phyloP scores from a whole-genome alignment of 1,139 yeast genomes.

The Nakaseomyces glabratus region DNA sequence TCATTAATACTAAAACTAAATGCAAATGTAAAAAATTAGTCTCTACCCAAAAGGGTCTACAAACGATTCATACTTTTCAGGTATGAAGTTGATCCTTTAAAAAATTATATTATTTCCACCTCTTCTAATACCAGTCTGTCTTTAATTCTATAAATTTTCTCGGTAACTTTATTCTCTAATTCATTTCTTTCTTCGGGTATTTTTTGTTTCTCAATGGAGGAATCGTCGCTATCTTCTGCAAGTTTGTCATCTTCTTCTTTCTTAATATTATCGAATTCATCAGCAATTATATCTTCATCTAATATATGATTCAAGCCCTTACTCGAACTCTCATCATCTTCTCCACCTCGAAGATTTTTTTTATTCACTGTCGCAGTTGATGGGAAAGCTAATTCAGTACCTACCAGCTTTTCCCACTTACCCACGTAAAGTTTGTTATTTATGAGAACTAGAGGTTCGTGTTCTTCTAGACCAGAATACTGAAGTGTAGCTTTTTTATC shows the following conservation, averaged over 20 bases:
- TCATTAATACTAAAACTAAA: not conserved
- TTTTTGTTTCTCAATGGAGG: slow-evolving; percentile 8
- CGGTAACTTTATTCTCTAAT: slow-evolving; percentile 13
- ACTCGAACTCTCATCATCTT: slow-evolving; percentile 1
- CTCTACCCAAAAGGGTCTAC: too few relatives aligned
- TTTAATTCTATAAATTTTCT: slow-evolving; percentile 27
- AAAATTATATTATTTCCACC: slow-evolving; percentile 27
- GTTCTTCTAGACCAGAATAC: slow-evolving; percentile 44
- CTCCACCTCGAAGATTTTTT: slow-evolving; percentile 7
- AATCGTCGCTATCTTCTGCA: slow-evolving; percentile 1
- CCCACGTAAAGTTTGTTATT: slow-evolving; percentile 60
- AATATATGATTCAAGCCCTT: not conserved
- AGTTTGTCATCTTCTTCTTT: slow-evolving; percentile 2
- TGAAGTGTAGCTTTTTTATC: slow-evolving; percentile 38
- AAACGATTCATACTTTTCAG: too few relatives aligned
- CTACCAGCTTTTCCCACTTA: slow-evolving; percentile 68
- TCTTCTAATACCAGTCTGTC: slow-evolving; percentile 31
- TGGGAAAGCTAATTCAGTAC: slow-evolving; percentile 58
- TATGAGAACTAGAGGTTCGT: slow-evolving; percentile 44
- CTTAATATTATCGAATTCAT: slow-evolving; percentile 3
- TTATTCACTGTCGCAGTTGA: slow-evolving; percentile 23
- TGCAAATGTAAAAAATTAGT: too few relatives aligned
- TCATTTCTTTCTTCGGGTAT: slow-evolving; percentile 5
- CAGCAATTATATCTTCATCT: not conserved
- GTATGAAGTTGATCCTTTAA: too few relatives aligned